Percentiles rank a stretch among this genome's conserved stretches.
Conservation (phyloP, 257 asterid genomes). For the Nicotiana knightiana region DNA sequence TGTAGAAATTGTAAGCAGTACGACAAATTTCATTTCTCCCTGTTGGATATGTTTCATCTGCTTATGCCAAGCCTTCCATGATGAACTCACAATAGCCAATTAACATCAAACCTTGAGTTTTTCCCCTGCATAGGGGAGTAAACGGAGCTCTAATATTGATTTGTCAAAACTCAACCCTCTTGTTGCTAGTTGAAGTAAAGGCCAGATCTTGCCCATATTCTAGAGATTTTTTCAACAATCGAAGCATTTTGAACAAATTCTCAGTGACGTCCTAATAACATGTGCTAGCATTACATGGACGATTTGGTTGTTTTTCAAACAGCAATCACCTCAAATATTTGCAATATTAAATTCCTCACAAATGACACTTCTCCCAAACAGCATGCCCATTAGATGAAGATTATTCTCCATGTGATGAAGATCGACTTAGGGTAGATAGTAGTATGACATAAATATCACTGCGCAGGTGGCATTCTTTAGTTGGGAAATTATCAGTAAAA, state of each 20-base stretch:
- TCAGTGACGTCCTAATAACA: background rate
- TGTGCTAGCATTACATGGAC: background rate
- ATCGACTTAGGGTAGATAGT: background rate
- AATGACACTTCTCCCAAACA: background rate
- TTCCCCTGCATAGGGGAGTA: background rate
- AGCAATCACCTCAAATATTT: background rate
- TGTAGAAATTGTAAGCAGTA: background rate
- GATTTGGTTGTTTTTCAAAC: background rate
- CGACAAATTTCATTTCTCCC: background rate
- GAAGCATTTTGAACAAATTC: background rate
- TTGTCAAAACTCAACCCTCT: background rate
- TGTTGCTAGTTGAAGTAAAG: background rate
- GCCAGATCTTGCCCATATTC: background rate
- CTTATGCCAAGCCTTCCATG: background rate
- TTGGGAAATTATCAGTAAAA: background rate
- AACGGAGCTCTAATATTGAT: background rate
- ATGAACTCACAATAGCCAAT: background rate
- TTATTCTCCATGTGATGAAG: background rate
- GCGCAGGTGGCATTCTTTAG: background rate
- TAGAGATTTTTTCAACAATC: background rate
- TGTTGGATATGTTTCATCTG: background rate
- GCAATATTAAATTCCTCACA: background rate
- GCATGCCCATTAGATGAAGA: background rate
- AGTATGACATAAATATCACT: background rate
- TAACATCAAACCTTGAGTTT: background rate